phyloP scores from a whole-genome alignment of 345 rosid species.

The Citrus unshiu region DNA sequence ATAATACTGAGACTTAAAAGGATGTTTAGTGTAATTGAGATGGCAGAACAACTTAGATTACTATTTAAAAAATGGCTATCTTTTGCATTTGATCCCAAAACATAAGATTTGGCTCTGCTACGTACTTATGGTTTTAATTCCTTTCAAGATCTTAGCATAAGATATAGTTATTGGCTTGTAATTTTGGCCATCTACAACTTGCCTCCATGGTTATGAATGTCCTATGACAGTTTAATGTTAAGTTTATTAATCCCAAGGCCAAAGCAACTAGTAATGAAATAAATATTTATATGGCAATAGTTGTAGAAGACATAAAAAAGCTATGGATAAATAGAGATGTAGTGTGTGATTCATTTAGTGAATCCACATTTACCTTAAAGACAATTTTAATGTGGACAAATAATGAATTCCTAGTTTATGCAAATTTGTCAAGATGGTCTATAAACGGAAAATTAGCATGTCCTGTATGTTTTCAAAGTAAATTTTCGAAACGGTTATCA shows the following conservation, averaged over 20 bases:
- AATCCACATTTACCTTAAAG: background rate
- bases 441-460: background rate
- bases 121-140: background rate
- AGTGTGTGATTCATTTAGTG: background rate
- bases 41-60: background rate
- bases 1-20: background rate
- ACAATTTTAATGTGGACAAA: background rate
- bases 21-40: background rate
- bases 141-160: background rate
- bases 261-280: background rate
- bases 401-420: background rate
- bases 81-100: background rate
- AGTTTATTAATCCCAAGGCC: background rate
- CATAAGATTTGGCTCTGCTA: background rate
- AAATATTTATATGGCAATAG: background rate
- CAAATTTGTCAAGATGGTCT: background rate
- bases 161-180: background rate
- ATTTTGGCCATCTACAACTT: background rate
- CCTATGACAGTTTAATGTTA: background rate
- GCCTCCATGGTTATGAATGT: background rate
- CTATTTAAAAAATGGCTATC: background rate
- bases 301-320: background rate
- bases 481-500: background rate
- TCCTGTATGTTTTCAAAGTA: background rate
- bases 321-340: background rate